Conservation (phyloP, 2,329 filamentous ascomycete genomes). For the Penicillium sp. region DNA sequence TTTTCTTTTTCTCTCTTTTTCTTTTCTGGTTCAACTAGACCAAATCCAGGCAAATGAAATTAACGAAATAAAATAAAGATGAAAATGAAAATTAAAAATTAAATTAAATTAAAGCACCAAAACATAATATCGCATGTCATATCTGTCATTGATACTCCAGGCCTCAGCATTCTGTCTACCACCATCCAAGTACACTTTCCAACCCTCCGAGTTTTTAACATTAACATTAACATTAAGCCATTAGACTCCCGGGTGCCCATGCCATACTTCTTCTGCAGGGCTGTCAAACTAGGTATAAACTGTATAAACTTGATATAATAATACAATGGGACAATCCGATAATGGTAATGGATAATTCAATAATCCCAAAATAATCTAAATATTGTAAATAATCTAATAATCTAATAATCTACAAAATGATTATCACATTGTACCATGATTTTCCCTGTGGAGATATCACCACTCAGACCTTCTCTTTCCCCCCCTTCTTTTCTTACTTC, state of each 20-base stretch:
- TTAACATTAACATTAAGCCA: constrained; percentile 13
- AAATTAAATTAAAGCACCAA: not conserved
- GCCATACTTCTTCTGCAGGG: not conserved
- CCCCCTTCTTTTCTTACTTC: not conserved
- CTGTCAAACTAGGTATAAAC: not conserved
- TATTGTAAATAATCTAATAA: not conserved
- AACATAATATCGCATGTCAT: constrained; percentile 10
- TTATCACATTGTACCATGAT: not conserved
- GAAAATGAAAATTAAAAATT: not conserved
- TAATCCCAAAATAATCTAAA: not conserved
- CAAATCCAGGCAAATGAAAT: not conserved
- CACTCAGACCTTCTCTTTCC: not conserved
- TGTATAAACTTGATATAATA: not conserved
- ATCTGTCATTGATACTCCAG: constrained; percentile 8
- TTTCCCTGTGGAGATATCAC: constrained; percentile 2
- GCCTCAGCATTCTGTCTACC: not conserved
- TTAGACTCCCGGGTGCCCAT: constrained; percentile 12
- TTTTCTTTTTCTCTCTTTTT: not conserved
- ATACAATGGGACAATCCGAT: not conserved
- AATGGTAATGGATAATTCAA: too few relatives aligned
- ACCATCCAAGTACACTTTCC: constrained; percentile 3
- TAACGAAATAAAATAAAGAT: not conserved
- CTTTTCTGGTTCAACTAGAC: constrained; percentile 1
- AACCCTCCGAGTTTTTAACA: constrained; percentile 10
- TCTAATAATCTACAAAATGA: not conserved